phyloP scores from a whole-genome alignment of 2,329 filamentous ascomycete genomes.

The Parafenestella ontariensis region DNA sequence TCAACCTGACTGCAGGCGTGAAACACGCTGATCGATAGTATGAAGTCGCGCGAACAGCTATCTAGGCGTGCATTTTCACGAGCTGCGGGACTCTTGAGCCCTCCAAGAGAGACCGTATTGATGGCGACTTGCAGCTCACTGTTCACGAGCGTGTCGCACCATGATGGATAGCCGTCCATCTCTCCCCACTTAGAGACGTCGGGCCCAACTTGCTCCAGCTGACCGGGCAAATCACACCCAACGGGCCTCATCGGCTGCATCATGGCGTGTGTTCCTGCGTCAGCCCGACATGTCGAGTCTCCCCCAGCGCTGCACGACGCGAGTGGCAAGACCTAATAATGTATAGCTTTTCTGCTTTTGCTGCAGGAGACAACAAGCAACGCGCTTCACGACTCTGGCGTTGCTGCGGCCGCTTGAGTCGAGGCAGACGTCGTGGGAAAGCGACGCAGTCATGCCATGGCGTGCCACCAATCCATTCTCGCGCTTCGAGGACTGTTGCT shows the following conservation, averaged over 20 bases:
- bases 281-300: constrained; percentile 26
- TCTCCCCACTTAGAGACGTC: constrained; percentile 34
- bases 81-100: constrained; percentile 26
- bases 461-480: constrained; percentile 7
- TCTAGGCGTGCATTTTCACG: constrained; percentile 26
- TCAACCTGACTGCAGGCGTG: constrained; percentile 18
- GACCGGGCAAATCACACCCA: constrained; percentile 43
- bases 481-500: constrained; percentile 22
- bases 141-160: constrained; percentile 43
- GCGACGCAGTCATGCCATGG: constrained; percentile 23
- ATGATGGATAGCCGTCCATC: constrained; percentile 32
- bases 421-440: constrained; percentile 15
- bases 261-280: constrained; percentile 42
- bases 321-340: constrained; percentile 12
- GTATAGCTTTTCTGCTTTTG: constrained; percentile 18
- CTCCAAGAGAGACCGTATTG: constrained; percentile 22
- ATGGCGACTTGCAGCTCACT: constrained; percentile 34
- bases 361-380: constrained; percentile 13
- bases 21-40: constrained; percentile 33
- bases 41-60: constrained; percentile 17
- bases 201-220: constrained; percentile 26
- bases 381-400: constrained; percentile 15
- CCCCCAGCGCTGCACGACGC: constrained; percentile 23
- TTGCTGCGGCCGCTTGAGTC: constrained; percentile 11
- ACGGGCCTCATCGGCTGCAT: constrained; percentile 28